Conservation (phyloP, 306 rosid genomes). For the Spatholobus suberectus region DNA sequence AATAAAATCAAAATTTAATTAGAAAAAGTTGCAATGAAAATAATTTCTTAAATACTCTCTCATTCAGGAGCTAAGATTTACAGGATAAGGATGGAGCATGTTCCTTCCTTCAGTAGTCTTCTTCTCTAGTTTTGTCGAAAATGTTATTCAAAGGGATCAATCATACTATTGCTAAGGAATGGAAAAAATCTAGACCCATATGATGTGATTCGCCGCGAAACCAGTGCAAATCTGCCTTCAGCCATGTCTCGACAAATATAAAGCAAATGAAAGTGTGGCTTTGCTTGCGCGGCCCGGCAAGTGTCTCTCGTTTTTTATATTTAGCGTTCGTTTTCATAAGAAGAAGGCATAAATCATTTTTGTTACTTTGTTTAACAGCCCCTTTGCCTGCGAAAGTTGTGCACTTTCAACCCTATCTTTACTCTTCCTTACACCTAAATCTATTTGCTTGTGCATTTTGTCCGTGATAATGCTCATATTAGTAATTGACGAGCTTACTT, state of each 20-base stretch:
- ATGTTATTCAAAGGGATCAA: background rate
- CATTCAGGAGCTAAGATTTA: background rate
- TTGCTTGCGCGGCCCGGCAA: slow-evolving; percentile 46
- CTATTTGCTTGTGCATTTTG: background rate
- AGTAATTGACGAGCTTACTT: background rate
- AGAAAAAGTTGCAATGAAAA: background rate
- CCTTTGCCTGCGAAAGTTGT: background rate
- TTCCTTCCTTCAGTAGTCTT: background rate
- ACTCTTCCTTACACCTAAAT: slow-evolving; percentile 10
- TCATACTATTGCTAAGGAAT: background rate
- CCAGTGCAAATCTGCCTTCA: background rate
- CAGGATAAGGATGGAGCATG: background rate
- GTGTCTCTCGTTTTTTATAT: background rate
- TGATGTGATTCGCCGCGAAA: slow-evolving; percentile 13
- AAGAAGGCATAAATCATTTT: background rate
- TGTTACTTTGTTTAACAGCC: slow-evolving; percentile 3
- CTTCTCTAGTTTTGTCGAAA: background rate
- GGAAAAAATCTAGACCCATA: slow-evolving; percentile 29
- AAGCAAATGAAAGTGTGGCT: slow-evolving; percentile 11
- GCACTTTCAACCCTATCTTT: slow-evolving; percentile 30
- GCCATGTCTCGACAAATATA: background rate
- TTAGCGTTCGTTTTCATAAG: slow-evolving; percentile 25
- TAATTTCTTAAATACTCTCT: background rate
- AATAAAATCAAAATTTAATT: too few species aligned
- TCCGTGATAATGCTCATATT: background rate